A percentile compares a stretch with the other conserved stretches of the same genome.
Conservation (phyloP, 805 yeast species). For the Cyberlindnera maritima region DNA sequence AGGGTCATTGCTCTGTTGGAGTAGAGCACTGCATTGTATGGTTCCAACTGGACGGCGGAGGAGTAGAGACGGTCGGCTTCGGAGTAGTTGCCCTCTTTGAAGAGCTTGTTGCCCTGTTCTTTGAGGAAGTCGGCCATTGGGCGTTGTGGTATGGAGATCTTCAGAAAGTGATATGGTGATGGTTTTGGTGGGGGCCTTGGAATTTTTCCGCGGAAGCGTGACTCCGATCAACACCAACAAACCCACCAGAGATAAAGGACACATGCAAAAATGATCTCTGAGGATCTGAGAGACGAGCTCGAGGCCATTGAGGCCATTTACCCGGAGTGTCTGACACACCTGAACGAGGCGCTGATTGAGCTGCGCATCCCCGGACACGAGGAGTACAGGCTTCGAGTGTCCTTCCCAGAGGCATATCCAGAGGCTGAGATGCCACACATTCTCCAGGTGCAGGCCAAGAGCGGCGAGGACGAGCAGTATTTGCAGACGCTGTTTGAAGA, state of each 20-base stretch:
- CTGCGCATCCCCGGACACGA: constrained; percentile 62
- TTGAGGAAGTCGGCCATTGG: constrained; percentile 31
- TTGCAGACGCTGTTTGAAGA: constrained; percentile 46
- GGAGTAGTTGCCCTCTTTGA: constrained; percentile 39
- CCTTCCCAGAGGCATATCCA: constrained; percentile 76
- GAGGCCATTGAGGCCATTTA: constrained; percentile 85
- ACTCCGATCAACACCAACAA: background rate
- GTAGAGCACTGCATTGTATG: constrained; percentile 51
- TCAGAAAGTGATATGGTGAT: too few species aligned
- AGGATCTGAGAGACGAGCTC: constrained; percentile 67
- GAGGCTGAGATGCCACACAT: constrained; percentile 54
- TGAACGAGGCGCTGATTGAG: constrained; percentile 38
- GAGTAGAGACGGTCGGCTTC: constrained; percentile 54
- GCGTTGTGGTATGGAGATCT: background rate
- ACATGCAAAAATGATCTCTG: too few species aligned
- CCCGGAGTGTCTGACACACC: constrained; percentile 53
- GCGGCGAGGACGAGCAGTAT: constrained; percentile 40
- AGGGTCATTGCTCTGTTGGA: constrained; percentile 73
- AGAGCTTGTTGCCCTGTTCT: constrained; percentile 51
- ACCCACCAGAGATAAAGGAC: too few species aligned
- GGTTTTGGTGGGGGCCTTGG: background rate
- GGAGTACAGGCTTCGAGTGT: constrained; percentile 56
- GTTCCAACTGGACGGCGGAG: constrained; percentile 50
- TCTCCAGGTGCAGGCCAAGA: constrained; percentile 46
- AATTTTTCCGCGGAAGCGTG: background rate